phyloP scores from a whole-genome alignment of 1,284 basidiomycete species.

The Ganoderma lucidum region DNA sequence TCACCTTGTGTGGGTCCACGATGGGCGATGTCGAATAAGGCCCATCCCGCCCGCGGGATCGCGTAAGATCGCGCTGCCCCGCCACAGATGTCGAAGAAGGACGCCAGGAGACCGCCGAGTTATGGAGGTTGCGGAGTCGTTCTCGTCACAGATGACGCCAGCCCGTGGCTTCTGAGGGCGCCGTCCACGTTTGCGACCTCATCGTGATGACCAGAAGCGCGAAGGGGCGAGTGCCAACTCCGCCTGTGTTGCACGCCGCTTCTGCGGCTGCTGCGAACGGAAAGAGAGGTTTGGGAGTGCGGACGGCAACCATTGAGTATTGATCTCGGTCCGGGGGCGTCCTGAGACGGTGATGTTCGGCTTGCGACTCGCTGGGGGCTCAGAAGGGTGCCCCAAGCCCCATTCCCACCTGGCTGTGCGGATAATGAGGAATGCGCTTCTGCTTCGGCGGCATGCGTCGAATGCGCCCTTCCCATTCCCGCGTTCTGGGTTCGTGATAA shows the following conservation, averaged over 20 bases:
- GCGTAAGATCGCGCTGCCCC: slow-evolving; percentile 27
- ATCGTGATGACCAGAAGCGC: slow-evolving; percentile 24
- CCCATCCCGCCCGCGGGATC: slow-evolving; percentile 21
- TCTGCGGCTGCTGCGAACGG: slow-evolving; percentile 1
- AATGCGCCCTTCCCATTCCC: slow-evolving; percentile 1
- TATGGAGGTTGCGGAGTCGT: not conserved
- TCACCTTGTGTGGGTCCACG: slow-evolving; percentile 18
- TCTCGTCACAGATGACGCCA: not conserved
- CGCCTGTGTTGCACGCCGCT: slow-evolving; percentile 4
- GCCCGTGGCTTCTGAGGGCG: not conserved
- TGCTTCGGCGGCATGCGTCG: slow-evolving; percentile 3
- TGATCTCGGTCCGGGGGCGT: slow-evolving; percentile 1
- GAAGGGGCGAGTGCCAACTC: slow-evolving; percentile 3
- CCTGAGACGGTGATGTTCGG: not conserved
- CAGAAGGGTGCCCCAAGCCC: too few relatives aligned
- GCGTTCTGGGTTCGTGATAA: slow-evolving; percentile 11
- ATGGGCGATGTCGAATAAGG: slow-evolving; percentile 11
- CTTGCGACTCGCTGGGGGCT: not conserved
- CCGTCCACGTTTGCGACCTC: slow-evolving; percentile 4
- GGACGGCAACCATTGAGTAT: not conserved
- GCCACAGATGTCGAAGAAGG: slow-evolving; percentile 6
- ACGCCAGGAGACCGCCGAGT: slow-evolving; percentile 6
- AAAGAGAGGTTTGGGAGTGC: not conserved
- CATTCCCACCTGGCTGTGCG: slow-evolving; percentile 6
- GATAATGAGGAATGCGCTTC: slow-evolving; percentile 3